Evolutionary conservation across 176 grass and related monocot species (phyloP).

Genomic region (Paspalum notatum): DNA sequence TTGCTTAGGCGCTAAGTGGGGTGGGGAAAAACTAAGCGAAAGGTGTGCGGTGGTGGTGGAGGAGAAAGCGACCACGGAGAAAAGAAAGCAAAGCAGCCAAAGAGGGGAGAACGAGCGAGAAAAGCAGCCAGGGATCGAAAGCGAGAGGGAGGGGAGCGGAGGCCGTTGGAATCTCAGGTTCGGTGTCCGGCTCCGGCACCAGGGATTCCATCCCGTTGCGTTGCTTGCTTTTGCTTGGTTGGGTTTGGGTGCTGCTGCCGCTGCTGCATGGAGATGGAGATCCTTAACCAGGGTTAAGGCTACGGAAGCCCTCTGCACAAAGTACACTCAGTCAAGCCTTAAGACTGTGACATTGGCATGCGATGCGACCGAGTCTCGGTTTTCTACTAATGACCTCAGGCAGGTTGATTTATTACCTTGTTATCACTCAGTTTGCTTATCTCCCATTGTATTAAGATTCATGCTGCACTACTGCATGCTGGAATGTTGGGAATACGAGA

Average conservation of each 20-base stretch:
- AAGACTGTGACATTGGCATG: too few relatives aligned
- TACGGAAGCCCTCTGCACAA: too few relatives aligned
- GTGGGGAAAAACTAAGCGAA: slow-evolving; percentile 16
- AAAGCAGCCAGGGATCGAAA: neutral
- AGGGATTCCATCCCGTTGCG: neutral
- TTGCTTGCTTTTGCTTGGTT: neutral
- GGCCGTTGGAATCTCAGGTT: slow-evolving; percentile 45
- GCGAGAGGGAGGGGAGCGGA: slow-evolving; percentile 4
- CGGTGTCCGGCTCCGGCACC: slow-evolving; percentile 21
- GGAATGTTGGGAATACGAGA: too few relatives aligned
- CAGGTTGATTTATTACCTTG: too few relatives aligned
- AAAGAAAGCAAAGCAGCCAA: slow-evolving; percentile 9
- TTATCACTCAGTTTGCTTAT: too few relatives aligned
- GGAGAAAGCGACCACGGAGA: slow-evolving; percentile 23
- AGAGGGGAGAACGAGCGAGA: neutral
- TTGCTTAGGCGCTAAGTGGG: slow-evolving; percentile 56
- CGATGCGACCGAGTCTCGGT: too few relatives aligned
- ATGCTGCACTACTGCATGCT: too few relatives aligned
- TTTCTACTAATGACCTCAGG: too few relatives aligned
- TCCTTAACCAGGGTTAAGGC: neutral
- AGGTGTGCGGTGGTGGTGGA: slow-evolving; percentile 37
- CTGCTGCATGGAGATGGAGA: neutral
- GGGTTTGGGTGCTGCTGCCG: neutral
- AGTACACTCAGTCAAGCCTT: too few relatives aligned
- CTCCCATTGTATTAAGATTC: too few relatives aligned